phyloP scores from a whole-genome alignment of 177 flowering plant species.

The Vitis hybrid region DNA sequence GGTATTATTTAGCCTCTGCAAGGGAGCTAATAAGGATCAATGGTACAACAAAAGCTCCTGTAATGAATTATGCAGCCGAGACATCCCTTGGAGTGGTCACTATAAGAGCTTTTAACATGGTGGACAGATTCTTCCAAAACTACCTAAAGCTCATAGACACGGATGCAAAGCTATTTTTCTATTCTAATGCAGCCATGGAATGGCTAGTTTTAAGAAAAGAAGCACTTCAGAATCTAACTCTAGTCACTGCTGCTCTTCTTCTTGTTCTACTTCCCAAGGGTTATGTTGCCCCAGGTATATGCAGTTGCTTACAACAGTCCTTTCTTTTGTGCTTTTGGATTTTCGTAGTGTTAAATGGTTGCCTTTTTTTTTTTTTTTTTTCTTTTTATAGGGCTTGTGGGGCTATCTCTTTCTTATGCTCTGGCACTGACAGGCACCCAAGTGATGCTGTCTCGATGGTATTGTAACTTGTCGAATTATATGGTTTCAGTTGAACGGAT shows the following conservation, averaged over 20 bases:
- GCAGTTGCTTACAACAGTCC: background rate
- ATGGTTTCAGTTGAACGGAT: conserved; percentile 83
- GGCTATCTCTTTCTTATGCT: conserved; percentile 88
- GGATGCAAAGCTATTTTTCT: conserved; percentile 71
- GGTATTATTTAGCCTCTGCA: conserved; percentile 64
- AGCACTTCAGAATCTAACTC: conserved; percentile 65
- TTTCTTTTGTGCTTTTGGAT: background rate
- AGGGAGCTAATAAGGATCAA: conserved; percentile 77
- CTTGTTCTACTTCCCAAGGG: conserved; percentile 57
- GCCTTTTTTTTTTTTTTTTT: background rate
- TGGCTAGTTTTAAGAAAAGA: conserved; percentile 77
- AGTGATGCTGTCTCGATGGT: conserved; percentile 62
- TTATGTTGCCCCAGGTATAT: conserved; percentile 56
- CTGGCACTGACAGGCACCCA: conserved; percentile 53
- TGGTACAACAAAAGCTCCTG: conserved; percentile 91
- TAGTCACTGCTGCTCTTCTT: conserved; percentile 61
- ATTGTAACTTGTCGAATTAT: conserved; percentile 64
- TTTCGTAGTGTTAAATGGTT: background rate
- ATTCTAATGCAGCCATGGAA: conserved; percentile 70
- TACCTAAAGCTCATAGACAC: conserved; percentile 64
- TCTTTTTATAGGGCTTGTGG: conserved; percentile 64
- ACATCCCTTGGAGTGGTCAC: conserved; percentile 85
- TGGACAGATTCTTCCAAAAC: conserved; percentile 48
- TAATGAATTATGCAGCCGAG: conserved; percentile 81
- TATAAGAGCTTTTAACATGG: conserved; percentile 67